These are phyloP conservation scores for Fonsecaea nubica DNA, from an alignment of 2,329 filamentous ascomycete species.

Conservation along the genomic window DNA sequence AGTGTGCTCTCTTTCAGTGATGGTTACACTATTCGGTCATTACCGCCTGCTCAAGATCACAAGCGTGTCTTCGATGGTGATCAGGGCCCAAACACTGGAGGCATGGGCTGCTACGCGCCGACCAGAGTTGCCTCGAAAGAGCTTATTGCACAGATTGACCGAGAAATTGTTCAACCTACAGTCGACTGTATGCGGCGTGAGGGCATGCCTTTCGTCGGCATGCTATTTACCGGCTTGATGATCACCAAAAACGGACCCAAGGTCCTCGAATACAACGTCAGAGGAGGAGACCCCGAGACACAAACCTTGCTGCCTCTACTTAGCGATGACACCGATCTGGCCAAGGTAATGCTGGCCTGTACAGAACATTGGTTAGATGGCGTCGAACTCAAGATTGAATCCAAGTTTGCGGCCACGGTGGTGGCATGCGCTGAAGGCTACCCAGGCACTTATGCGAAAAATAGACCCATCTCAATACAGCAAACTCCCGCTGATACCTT, in stretches of 20 bases:
- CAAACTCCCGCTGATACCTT: conserved; percentile 65
- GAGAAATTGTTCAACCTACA: conserved; percentile 84
- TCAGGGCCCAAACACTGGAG: conserved; percentile 89
- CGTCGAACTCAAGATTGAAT: conserved; percentile 70
- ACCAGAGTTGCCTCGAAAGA: conserved; percentile 78
- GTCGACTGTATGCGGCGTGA: conserved; percentile 87
- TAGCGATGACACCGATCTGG: conserved; percentile 78
- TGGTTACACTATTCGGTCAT: conserved; percentile 78
- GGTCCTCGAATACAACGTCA: conserved; percentile 89
- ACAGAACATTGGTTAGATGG: conserved; percentile 75
- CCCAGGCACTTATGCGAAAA: conserved; percentile 83
- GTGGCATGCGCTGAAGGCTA: conserved; percentile 94
- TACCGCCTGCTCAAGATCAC: conserved; percentile 94
- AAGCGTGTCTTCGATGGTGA: conserved; percentile 94
- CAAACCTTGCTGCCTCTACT: conserved; percentile 80
- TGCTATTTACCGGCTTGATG: conserved; percentile 92
- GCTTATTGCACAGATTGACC: conserved; percentile 78
- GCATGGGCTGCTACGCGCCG: conserved; percentile 97
- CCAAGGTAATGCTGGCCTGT: conserved; percentile 86
- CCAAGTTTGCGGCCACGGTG: conserved; percentile 82
- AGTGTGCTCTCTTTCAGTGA: conserved; percentile 92
- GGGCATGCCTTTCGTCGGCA: conserved; percentile 71
- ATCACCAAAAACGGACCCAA: conserved; percentile 81
- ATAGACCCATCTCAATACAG: conserved; percentile 66
- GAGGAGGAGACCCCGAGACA: conserved; percentile 90